These are phyloP conservation scores for Lachnellula arida DNA, from an alignment of 2,329 filamentous ascomycete genomes.

Conservation along the genomic window DNA sequence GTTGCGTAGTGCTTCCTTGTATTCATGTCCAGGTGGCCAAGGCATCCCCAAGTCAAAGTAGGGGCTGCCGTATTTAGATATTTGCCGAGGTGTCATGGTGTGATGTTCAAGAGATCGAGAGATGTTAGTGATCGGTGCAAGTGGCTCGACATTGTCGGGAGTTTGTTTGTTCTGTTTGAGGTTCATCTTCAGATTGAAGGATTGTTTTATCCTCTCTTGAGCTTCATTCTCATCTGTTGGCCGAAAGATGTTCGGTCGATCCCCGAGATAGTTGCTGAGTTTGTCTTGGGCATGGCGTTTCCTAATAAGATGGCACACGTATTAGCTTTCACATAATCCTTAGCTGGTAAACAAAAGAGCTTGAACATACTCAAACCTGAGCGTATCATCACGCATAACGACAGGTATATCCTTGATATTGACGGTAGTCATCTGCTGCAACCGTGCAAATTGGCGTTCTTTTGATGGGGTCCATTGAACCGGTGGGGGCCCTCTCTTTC, in stretches of 20 bases:
- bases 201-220: not conserved
- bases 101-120: too few species aligned
- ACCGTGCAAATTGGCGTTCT: not conserved
- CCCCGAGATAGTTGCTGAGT: not conserved
- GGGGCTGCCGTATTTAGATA: too few species aligned
- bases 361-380: constrained; percentile 6
- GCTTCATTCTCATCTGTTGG: not conserved
- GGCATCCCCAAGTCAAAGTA: too few species aligned
- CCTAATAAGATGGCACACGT: not conserved
- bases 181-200: not conserved
- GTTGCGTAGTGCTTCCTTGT: too few species aligned
- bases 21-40: too few species aligned
- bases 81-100: too few species aligned
- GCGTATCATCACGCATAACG: not conserved
- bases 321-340: too few species aligned
- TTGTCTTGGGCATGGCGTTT: constrained; percentile 7
- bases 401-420: constrained; percentile 4
- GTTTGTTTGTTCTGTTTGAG: not conserved
- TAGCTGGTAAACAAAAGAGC: not conserved
- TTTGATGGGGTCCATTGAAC: constrained; percentile 4
- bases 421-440: not conserved
- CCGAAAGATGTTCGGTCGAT: constrained; percentile 1
- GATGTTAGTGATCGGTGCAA: too few species aligned
- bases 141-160: too few species aligned
- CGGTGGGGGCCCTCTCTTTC: too few species aligned